Evolutionary conservation across 2,329 filamentous ascomycete species (phyloP), one percentile per base, ranked within the genome.

Genomic region (Lachnum nothofagi): DNA sequence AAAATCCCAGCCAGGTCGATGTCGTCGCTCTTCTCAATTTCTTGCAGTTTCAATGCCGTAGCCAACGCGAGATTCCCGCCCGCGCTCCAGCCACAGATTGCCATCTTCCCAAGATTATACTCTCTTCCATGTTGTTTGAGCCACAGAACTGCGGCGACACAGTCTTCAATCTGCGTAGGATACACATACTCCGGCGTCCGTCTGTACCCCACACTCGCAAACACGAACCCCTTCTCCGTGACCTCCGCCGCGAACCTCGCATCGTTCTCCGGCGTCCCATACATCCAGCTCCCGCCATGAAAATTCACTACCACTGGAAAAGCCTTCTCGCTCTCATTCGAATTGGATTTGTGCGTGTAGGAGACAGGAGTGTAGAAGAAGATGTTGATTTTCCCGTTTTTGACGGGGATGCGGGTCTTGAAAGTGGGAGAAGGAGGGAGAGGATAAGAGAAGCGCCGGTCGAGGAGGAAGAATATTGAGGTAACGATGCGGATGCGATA

Each of bases 221-320:
- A 27, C 5, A 33, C 17, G 16, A 5, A n/a, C n/a, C 41, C 41
- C n/a, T 5, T 29, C 27, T 43, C 16, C 4, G 25, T 24, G 14
- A 43, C 41, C 6, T 22, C 8, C 7, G 16, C 14, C 6, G 41
- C 41, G 8, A 8, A 43, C 4, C 41, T 19, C 8, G 24, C 41
- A 17, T 43, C 41, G 17, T 24, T 43, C 25, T 43, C 17, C 14
- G 41, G 41, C 10, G 10, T 33, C 16, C 41, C 41, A 16, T 24
- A 43, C 14, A 31, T 27, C 41, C 41, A 43, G 23, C 41, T 24
- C 25, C 41, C 41, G 24, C 41, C 41, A 33, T 43, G 41, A 17
- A 43, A 43, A 17, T 43, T 43, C 20, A 43, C 19, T n/a, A 43
- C 16, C 4, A 43, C 41, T 4, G 41, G 41, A 9, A 16, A 7